Evolutionary conservation across 2,329 filamentous ascomycete genomes (phyloP), one percentile per base, ranked within the genome.

Genomic region (Neofusicoccum sp.): DNA sequence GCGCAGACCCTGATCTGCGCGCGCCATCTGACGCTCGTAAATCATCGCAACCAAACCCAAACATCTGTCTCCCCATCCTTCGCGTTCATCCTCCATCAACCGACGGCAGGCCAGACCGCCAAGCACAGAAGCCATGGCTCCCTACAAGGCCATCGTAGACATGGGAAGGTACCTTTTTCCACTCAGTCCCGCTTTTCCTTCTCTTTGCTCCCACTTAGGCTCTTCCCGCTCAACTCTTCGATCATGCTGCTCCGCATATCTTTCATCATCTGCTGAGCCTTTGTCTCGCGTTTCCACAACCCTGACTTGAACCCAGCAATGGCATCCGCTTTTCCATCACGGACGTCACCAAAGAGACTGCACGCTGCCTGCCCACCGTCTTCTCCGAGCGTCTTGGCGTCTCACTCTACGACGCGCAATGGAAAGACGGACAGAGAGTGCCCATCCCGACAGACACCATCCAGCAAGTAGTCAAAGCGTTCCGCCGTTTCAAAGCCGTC

Each of bases 261-360:
- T 20, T n/a, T 9, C 8, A 38, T 38, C 14, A 9, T n/a, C 14
- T 38, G 8, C 34, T 38, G 14, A 8, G 34, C 14, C 34, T 38
- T 44, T 44, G 8, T 20, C 9, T 12, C 11, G 41, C 41, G 11
- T 44, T 9, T 44, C 20, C 41, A 16, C 8, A 4, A 12, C 58
- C 3, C 26, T 38, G n/a, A 28, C 16, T n/a, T 48, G 20, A 24
- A 4, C 20, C 14, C 61, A 91, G 91, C 79, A 97, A 96, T 79
- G 93, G 92, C 68, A 93, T 96, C 68, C 90, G 93, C 60, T 96
- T 96, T 80, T 93, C 91, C 45, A 91, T 96, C 69, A 90, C 91
- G 7, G 87, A 91, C 65, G 82, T 96, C n/a, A 83, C 86, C 3
- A 87, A 89, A 24, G 84, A 86, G 3, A 84, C 80, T 40, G 82